Evolutionary conservation across 352 stramenopile genomes (phyloP).

Genomic region (Hyphochytrium catenoides): DNA sequence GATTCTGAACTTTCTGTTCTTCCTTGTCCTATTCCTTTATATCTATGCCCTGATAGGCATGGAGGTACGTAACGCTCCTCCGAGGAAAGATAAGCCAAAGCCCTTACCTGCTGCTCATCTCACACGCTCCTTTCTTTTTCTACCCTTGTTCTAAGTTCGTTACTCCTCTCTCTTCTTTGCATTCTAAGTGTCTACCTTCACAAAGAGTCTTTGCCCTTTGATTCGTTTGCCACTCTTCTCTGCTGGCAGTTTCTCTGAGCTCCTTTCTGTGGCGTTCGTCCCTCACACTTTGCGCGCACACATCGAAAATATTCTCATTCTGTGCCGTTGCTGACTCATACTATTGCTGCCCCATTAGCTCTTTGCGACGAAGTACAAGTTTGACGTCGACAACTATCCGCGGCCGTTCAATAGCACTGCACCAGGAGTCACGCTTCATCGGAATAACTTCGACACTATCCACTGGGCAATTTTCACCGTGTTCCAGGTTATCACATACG

Average conservation of each 20-base stretch:
- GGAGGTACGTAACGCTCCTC: slow-evolving; percentile 14
- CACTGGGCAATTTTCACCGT: slow-evolving; percentile 49
- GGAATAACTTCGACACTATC: slow-evolving; percentile 68
- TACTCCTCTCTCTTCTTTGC: too few relatives aligned
- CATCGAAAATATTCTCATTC: too few relatives aligned
- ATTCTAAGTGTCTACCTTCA: too few relatives aligned
- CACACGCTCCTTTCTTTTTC: slow-evolving; percentile 1
- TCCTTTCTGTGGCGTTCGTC: too few relatives aligned
- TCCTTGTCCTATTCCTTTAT: slow-evolving; percentile 85
- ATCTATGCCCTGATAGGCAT: slow-evolving; percentile 64
- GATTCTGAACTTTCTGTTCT: slow-evolving; percentile 74
- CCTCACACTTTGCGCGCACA: too few relatives aligned
- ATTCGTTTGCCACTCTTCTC: too few relatives aligned
- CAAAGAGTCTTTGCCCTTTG: too few relatives aligned
- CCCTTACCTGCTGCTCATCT: too few relatives aligned
- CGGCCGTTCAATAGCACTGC: slow-evolving; percentile 20
- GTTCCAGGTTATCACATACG: slow-evolving; percentile 77
- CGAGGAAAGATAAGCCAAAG: too few relatives aligned
- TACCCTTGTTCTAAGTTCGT: background rate
- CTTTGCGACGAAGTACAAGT: slow-evolving; percentile 80
- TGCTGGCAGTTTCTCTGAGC: too few relatives aligned
- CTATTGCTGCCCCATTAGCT: slow-evolving; percentile 37
- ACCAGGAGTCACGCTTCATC: slow-evolving; percentile 15
- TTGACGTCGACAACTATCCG: slow-evolving; percentile 43
- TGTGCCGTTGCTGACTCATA: too few relatives aligned